Percentiles rank a stretch among this genome's conserved stretches.
Conservation (phyloP, 2,329 filamentous ascomycete genomes). For the Nothophoma quercina region DNA sequence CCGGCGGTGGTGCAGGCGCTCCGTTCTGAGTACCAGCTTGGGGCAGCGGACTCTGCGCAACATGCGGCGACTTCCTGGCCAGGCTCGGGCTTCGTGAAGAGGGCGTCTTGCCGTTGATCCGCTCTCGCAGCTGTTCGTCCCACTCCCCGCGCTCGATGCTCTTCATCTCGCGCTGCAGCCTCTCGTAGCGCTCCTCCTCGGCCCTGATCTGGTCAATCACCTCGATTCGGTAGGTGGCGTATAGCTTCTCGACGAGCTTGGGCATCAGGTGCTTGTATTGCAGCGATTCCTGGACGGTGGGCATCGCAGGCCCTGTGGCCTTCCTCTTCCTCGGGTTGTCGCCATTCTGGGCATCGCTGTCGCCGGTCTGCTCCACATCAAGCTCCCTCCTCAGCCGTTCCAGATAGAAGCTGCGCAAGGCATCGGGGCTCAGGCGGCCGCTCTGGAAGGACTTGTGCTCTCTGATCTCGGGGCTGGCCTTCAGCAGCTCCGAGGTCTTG, state of each 20-base stretch:
- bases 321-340: slow-evolving; percentile 74
- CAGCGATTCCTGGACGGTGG: slow-evolving; percentile 71
- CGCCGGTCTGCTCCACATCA: slow-evolving; percentile 38
- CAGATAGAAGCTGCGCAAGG: slow-evolving; percentile 80
- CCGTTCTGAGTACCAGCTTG: slow-evolving; percentile 19
- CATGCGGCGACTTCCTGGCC: slow-evolving; percentile 36
- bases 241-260: slow-evolving; percentile 74
- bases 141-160: slow-evolving; percentile 69
- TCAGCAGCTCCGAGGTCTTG: slow-evolving; percentile 76
- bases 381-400: slow-evolving; percentile 78
- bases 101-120: slow-evolving; percentile 29
- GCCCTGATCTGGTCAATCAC: slow-evolving; percentile 74
- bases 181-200: slow-evolving; percentile 73
- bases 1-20: slow-evolving; percentile 18
- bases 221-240: slow-evolving; percentile 74
- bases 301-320: slow-evolving; percentile 62
- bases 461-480: slow-evolving; percentile 75
- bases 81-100: slow-evolving; percentile 35
- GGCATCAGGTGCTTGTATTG: slow-evolving; percentile 74
- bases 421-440: slow-evolving; percentile 76
- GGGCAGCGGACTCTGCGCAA: slow-evolving; percentile 20
- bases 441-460: slow-evolving; percentile 76
- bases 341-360: slow-evolving; percentile 58
- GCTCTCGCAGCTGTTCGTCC: slow-evolving; percentile 53
- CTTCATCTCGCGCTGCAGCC: slow-evolving; percentile 71